These are phyloP conservation scores for Castanea mollissima DNA, from an alignment of 306 rosid species.

Conservation along the genomic window DNA sequence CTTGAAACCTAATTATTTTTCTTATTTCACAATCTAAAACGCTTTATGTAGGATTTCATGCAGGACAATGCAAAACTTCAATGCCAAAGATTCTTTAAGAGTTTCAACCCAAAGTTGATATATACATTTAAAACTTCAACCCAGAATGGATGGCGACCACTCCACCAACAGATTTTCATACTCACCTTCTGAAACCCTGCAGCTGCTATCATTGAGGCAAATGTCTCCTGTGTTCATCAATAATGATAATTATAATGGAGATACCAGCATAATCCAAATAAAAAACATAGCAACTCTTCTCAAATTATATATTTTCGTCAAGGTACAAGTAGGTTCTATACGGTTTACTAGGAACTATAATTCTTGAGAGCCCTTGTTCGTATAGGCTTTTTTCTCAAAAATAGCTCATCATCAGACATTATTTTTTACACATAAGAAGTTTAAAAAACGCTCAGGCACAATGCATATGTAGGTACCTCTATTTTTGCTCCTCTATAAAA, in stretches of 20 bases:
- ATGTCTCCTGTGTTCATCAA: constrained; percentile 60
- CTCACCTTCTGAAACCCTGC: constrained; percentile 92
- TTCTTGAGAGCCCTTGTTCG: no score
- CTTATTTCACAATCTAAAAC: not conserved
- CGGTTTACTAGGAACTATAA: not conserved
- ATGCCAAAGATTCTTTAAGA: not conserved
- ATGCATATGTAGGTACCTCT: no score
- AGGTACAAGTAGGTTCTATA: not conserved
- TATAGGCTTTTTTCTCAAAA: no score
- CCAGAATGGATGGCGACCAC: constrained; percentile 95
- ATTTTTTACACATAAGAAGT: no score
- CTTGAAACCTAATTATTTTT: no score
- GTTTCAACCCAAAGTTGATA: not conserved
- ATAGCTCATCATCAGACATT: no score
- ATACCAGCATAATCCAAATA: not conserved
- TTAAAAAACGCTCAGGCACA: no score
- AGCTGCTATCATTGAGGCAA: constrained; percentile 81
- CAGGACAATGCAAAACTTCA: not conserved
- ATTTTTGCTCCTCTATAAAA: no score
- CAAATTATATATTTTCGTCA: constrained; percentile 6
- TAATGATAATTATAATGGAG: constrained; percentile 5
- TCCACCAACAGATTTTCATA: constrained; percentile 90
- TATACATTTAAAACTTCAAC: constrained; percentile 47
- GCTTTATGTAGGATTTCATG: not conserved
- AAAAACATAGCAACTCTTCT: not conserved